These are phyloP conservation scores for Cytospora paraplurivora DNA, from an alignment of 2,329 filamentous ascomycete species.

Conservation along the genomic window DNA sequence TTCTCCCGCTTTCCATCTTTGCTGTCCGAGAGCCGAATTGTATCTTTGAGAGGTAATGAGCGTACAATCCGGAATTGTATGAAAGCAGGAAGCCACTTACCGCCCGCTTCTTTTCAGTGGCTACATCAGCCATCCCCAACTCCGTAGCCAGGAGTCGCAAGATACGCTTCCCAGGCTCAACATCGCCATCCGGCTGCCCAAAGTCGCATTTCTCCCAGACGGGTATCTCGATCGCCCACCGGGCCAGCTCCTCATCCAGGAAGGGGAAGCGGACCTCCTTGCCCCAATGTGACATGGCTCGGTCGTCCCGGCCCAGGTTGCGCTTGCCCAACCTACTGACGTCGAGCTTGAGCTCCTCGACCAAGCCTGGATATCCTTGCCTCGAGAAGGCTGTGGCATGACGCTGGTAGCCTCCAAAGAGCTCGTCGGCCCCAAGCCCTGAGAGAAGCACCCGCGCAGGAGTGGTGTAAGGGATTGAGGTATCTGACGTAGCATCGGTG, in stretches of 20 bases:
- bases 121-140: conserved; percentile 70
- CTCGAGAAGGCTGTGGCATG: conserved; percentile 77
- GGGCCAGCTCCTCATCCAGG: conserved; percentile 84
- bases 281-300: conserved; percentile 86
- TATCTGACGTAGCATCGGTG: conserved; percentile 32
- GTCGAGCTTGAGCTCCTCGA: conserved; percentile 83
- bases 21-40: conserved; percentile 83
- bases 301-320: conserved; percentile 93
- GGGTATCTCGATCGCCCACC: conserved; percentile 72
- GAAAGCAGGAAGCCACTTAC: conserved; percentile 49
- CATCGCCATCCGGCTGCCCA: conserved; percentile 46
- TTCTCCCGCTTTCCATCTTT: conserved; percentile 73
- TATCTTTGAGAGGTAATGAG: conserved; percentile 52
- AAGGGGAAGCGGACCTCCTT: conserved; percentile 89
- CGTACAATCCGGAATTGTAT: not conserved
- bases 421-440: conserved; percentile 90
- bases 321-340: conserved; percentile 83
- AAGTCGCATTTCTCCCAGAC: conserved; percentile 91
- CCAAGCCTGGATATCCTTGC: conserved; percentile 68
- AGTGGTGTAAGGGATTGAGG: conserved; percentile 57
- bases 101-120: conserved; percentile 89
- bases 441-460: conserved; percentile 83
- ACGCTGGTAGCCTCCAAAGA: conserved; percentile 90
- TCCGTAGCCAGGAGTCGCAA: conserved; percentile 75
- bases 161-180: conserved; percentile 81